Base-by-base conservation (phyloP, 2,329 filamentous ascomycete genomes). In the Bipolaris bicolor region DNA sequence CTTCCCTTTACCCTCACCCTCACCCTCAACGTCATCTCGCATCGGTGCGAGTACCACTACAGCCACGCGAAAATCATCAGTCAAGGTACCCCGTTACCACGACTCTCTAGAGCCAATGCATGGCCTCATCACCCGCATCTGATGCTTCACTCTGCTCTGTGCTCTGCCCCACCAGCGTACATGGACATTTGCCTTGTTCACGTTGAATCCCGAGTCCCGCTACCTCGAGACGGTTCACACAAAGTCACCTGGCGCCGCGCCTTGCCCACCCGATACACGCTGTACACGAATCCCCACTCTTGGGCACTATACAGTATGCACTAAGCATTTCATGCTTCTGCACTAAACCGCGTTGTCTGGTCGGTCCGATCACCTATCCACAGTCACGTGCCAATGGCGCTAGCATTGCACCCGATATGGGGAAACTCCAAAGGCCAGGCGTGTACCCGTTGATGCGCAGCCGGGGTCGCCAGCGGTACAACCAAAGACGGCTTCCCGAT, bases 281-380 rank as follows among this genome's bases (percentile, higher is more conserved):
- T 52, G 31, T 44, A 44, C 41, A 16, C 41, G 24, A 40, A 40
- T 49, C 49, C 20, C 50, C 50, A 54, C 55, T 53, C 33, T 54
- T 34, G 7, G 44, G 33, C 50, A 33, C 20, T 34, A 49, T 48
- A 50, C 39, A 40, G 16, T 34, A 49, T 49, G 49, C 50, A 53
- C 52, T 46, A 53, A 44, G 39, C 49, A 34, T 41, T 54, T 54
- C 44, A 54, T 54, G 45, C 55, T 57, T 52, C 43, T 43, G 16
- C 50, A 48, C 49, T 57, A 57, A 33, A 22, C 40, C 7, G 15
- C 18, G 20, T 54, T 47, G 55, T 33, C 37, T 33, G 31, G 48
- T 45, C 45, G 55, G 55, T 44, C 55, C 49, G 45, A 51, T 34
- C 10, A 44, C 26, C 15, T 48, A 16, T 44, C 20, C 20, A 31